phyloP scores from a whole-genome alignment of 1,139 yeast genomes.

The Kurtzmaniella natalensis region DNA sequence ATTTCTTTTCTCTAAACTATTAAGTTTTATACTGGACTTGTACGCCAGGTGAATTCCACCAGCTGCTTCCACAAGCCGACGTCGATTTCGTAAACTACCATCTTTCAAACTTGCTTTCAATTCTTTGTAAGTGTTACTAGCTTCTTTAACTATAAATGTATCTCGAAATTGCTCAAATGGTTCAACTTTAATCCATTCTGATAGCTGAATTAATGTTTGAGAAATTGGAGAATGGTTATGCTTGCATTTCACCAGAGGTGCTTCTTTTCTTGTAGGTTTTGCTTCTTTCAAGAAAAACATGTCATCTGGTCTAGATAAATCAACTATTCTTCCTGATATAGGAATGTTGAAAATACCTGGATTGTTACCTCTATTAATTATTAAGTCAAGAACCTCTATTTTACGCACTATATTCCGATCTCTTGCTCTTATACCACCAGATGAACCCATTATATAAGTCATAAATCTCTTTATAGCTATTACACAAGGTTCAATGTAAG shows the following conservation, averaged over 20 bases:
- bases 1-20: background rate
- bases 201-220: constrained; percentile 19
- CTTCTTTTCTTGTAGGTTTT: background rate
- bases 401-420: background rate
- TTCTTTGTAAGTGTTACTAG: constrained; percentile 2
- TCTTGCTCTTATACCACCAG: background rate
- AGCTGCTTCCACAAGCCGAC: background rate
- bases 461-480: background rate
- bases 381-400: background rate
- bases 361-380: too few relatives aligned
- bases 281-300: constrained; percentile 19
- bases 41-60: background rate
- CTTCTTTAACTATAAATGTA: constrained; percentile 18
- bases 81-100: background rate
- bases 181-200: constrained; percentile 36
- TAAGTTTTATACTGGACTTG: background rate
- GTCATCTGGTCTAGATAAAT: constrained; percentile 34
- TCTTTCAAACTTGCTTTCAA: constrained; percentile 3
- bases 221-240: constrained; percentile 1
- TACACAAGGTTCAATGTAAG: background rate
- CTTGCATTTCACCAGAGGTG: background rate
- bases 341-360: constrained; percentile 16
- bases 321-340: constrained; percentile 29
- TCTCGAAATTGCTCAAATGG: constrained; percentile 34
- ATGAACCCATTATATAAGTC: background rate